These are phyloP conservation scores for Trichosporon asahii DNA, from an alignment of 1,284 basidiomycete species.

Conservation along the genomic window DNA sequence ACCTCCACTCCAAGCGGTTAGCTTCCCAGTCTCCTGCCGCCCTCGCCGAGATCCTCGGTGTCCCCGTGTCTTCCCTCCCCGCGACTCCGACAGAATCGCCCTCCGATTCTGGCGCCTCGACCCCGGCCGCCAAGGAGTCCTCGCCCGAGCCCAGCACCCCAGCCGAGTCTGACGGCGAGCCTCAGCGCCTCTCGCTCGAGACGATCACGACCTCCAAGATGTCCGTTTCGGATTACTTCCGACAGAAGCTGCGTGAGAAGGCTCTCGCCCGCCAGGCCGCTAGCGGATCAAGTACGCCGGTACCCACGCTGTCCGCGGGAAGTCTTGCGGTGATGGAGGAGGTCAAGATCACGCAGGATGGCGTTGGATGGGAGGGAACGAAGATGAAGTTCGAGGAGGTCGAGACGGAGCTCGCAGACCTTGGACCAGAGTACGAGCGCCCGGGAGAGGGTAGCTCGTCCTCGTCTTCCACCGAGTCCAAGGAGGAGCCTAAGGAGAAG, in stretches of 20 bases:
- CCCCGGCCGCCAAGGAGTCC: slow-evolving; percentile 26
- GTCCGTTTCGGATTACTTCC: slow-evolving; percentile 50
- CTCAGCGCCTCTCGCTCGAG: slow-evolving; percentile 32
- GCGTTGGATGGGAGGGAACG: slow-evolving; percentile 41
- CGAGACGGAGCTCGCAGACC: slow-evolving; percentile 14
- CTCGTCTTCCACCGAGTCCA: slow-evolving; percentile 14
- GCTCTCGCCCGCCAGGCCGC: slow-evolving; percentile 40
- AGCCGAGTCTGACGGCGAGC: slow-evolving; percentile 8
- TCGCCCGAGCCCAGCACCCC: slow-evolving; percentile 19
- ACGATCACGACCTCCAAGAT: slow-evolving; percentile 39
- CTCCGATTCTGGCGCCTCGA: slow-evolving; percentile 21
- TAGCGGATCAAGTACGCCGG: slow-evolving; percentile 20
- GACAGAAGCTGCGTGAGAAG: slow-evolving; percentile 49
- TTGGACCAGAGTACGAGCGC: slow-evolving; percentile 15
- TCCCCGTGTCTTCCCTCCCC: slow-evolving; percentile 42
- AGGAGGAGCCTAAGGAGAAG: slow-evolving; percentile 12
- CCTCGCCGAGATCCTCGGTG: slow-evolving; percentile 51
- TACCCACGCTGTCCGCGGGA: slow-evolving; percentile 26
- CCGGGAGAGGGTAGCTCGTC: slow-evolving; percentile 13
- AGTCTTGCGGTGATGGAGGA: slow-evolving; percentile 33
- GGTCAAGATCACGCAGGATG: slow-evolving; percentile 31
- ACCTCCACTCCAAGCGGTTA: slow-evolving; percentile 46
- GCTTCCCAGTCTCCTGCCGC: slow-evolving; percentile 50
- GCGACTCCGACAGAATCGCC: slow-evolving; percentile 23
- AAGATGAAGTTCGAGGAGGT: slow-evolving; percentile 38